Percentiles rank a stretch among this genome's conserved stretches.
Conservation (phyloP, 495 filamentous ascomycete species). For the Annulohypoxylon nitens region DNA sequence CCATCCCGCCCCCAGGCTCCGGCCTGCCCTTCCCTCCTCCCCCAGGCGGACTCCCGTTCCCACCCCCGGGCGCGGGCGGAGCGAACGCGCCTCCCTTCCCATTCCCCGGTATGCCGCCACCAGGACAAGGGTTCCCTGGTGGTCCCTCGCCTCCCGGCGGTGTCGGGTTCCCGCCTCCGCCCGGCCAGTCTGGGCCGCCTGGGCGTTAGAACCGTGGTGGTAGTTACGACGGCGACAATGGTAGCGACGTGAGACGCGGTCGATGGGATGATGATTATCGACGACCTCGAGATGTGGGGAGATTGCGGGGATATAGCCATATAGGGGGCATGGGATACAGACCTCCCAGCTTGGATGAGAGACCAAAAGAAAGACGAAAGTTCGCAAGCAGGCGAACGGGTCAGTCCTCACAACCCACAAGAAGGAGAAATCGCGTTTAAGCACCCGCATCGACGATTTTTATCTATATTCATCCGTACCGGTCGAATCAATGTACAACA, state of each 20-base stretch:
- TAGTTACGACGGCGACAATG: neutral
- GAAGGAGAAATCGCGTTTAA: too few relatives aligned
- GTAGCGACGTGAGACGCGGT: conserved; percentile 18
- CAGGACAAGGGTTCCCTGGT: conserved; percentile 59
- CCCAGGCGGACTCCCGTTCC: conserved; percentile 69
- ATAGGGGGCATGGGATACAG: neutral
- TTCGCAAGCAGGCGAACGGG: too few relatives aligned
- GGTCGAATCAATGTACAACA: neutral
- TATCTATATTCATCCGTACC: too few relatives aligned
- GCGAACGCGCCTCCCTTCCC: conserved; percentile 44
- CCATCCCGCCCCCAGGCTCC: conserved; percentile 59
- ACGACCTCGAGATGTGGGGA: neutral
- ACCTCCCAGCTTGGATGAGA: neutral
- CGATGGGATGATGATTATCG: neutral
- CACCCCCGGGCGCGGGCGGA: conserved; percentile 66
- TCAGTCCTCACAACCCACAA: too few relatives aligned
- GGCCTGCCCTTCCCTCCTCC: conserved; percentile 59
- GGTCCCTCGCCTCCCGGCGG: conserved; percentile 51
- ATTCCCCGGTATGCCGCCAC: conserved; percentile 52
- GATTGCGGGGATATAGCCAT: neutral
- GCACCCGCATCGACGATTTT: too few relatives aligned
- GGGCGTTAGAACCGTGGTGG: conserved; percentile 39
- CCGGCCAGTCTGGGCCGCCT: conserved; percentile 49
- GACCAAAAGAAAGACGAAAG: too few relatives aligned
- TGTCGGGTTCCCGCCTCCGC: conserved; percentile 57